These are phyloP conservation scores for Pelargonium nanum DNA, from an alignment of 345 rosid species.

Conservation along the genomic window DNA sequence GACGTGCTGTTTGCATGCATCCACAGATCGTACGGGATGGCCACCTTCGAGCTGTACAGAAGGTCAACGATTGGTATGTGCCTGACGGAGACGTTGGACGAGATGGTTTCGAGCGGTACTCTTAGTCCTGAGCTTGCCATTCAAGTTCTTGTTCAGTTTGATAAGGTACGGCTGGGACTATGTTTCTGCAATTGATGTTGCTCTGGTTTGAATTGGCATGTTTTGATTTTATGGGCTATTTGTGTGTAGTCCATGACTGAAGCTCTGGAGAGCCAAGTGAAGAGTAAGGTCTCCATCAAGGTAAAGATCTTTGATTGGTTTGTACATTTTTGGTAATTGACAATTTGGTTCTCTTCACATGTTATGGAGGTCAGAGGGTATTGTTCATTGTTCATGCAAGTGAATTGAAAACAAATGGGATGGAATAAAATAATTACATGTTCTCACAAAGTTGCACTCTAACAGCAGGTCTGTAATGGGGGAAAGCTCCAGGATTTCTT, in stretches of 20 bases:
- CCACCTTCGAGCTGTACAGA: constrained; percentile 93
- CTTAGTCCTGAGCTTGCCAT: constrained; percentile 91
- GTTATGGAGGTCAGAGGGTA: no score
- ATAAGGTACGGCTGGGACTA: constrained; percentile 45
- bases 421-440: no score
- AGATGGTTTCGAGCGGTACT: constrained; percentile 87
- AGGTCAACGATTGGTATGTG: constrained; percentile 97
- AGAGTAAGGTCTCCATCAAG: constrained; percentile 84
- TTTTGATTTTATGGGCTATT: constrained; percentile 1
- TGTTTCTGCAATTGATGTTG: neutral
- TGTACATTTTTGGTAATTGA: no score
- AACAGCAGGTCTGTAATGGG: no score
- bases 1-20: constrained; percentile 6
- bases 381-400: no score
- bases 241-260: constrained; percentile 82
- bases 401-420: no score
- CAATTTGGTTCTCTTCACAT: no score
- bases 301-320: constrained; percentile 21
- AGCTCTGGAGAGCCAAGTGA: constrained; percentile 82
- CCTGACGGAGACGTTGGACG: constrained; percentile 86
- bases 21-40: constrained; percentile 32
- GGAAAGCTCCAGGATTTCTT: no score
- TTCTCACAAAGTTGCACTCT: no score
- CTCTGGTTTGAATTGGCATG: neutral
- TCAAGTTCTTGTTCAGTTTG: constrained; percentile 93